Evolutionary conservation across 2,329 filamentous ascomycete genomes (phyloP).

Genomic region (Periconia digitata): DNA sequence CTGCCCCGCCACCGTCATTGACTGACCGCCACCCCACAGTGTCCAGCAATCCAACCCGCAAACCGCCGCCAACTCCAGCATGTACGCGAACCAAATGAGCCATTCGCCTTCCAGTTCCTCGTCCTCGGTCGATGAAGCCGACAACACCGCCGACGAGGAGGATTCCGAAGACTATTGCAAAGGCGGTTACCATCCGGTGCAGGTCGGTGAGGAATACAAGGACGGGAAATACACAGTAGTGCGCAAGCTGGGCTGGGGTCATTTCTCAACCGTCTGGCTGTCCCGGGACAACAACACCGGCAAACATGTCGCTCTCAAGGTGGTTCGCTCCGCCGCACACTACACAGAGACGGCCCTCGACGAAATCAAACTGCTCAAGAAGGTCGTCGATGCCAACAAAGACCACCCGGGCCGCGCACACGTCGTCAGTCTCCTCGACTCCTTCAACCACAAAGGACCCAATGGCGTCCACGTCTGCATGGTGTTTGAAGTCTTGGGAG

Average conservation of each 20-base stretch:
- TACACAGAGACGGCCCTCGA: conserved; percentile 99
- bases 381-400: conserved; percentile 93
- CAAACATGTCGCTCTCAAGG: conserved; percentile 96
- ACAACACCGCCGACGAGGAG: conserved; percentile 96
- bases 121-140: conserved; percentile 77
- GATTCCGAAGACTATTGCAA: conserved; percentile 99
- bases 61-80: conserved; percentile 48
- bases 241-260: conserved; percentile 95
- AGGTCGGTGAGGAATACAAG: conserved; percentile 95
- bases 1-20: conserved; percentile 10
- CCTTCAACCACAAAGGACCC: conserved; percentile 95
- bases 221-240: conserved; percentile 95
- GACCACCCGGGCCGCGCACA: conserved; percentile 92
- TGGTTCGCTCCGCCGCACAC: conserved; percentile 94
- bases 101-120: conserved; percentile 76
- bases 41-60: conserved; percentile 51
- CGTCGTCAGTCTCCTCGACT: conserved; percentile 93
- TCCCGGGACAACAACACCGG: conserved; percentile 81
- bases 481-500: conserved; percentile 97
- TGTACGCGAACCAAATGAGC: conserved; percentile 60
- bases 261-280: conserved; percentile 95
- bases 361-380: conserved; percentile 97
- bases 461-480: conserved; percentile 98
- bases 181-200: conserved; percentile 94
- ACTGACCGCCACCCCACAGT: conserved; percentile 23